phyloP scores from a whole-genome alignment of 192 early-diverging fungal genomes.

The Rhizoclosmatium globosum region DNA sequence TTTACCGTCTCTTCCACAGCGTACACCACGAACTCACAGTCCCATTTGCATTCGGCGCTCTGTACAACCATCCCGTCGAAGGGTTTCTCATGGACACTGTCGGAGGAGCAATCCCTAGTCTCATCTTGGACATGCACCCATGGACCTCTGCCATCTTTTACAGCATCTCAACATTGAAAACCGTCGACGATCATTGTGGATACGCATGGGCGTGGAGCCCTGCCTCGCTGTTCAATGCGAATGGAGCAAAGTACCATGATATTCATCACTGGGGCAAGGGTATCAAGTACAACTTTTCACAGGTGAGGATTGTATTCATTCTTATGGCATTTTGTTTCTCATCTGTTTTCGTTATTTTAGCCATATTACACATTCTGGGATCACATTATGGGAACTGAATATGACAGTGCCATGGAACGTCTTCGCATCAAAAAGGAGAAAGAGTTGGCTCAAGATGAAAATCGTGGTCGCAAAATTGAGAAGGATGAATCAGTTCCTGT shows the following conservation, averaged over 20 bases:
- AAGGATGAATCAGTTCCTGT: too few species aligned
- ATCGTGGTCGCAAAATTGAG: conserved; percentile 14
- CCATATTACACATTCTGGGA: conserved; percentile 87
- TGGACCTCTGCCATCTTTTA: conserved; percentile 73
- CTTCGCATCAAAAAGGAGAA: too few species aligned
- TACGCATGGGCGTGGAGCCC: conserved; percentile 80
- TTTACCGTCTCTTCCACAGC: conserved; percentile 78
- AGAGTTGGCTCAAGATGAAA: too few species aligned
- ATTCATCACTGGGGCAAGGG: conserved; percentile 58
- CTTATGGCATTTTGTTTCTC: conserved; percentile 3
- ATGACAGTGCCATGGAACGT: conserved; percentile 47
- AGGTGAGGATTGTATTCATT: conserved; percentile 44
- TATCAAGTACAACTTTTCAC: conserved; percentile 57
- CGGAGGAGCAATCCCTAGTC: conserved; percentile 69
- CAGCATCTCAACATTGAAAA: conserved; percentile 79
- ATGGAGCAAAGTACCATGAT: conserved; percentile 78
- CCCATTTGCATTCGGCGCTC: conserved; percentile 80
- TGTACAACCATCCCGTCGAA: conserved; percentile 85
- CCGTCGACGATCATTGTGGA: conserved; percentile 85
- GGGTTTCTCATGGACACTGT: conserved; percentile 78
- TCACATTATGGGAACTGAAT: conserved; percentile 71
- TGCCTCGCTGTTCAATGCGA: conserved; percentile 70
- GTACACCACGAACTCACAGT: conserved; percentile 79
- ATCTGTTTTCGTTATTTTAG: conserved; percentile 58
- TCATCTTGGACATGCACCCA: conserved; percentile 72